phyloP scores from a whole-genome alignment of 257 asterid species.

The Penstemon barbatus region DNA sequence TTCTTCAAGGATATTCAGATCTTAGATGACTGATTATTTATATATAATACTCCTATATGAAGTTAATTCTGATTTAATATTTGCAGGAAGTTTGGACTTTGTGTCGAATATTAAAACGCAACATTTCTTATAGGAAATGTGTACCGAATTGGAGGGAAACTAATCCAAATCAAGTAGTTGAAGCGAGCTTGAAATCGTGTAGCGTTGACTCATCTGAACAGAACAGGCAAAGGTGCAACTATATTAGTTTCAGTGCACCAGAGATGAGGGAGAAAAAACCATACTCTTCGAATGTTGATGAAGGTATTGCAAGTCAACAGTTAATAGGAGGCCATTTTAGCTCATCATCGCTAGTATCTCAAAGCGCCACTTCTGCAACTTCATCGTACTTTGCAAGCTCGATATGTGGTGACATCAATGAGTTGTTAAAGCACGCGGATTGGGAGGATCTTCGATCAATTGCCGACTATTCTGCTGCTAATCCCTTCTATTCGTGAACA shows the following conservation, averaged over 20 bases:
- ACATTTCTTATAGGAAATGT: too few relatives aligned
- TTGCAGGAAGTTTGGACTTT: slow-evolving; percentile 39
- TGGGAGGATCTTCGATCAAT: slow-evolving; percentile 35
- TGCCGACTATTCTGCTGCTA: not conserved
- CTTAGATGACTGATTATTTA: not conserved
- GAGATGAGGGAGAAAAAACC: not conserved
- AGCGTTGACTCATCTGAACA: slow-evolving; percentile 6
- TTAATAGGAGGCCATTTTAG: slow-evolving; percentile 3
- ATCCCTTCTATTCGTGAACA: slow-evolving; percentile 25
- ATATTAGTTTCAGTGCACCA: slow-evolving; percentile 19
- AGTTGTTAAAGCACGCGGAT: slow-evolving; percentile 20
- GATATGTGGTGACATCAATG: not conserved
- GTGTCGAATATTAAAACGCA: slow-evolving; percentile 29
- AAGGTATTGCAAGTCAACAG: not conserved
- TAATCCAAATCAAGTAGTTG: too few relatives aligned
- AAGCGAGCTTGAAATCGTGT: too few relatives aligned
- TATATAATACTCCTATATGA: not conserved
- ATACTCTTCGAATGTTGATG: not conserved
- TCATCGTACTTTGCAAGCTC: slow-evolving; percentile 12
- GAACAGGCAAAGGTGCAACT: slow-evolving; percentile 8
- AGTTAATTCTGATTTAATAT: not conserved
- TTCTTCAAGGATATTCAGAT: not conserved
- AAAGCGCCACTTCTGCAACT: slow-evolving; percentile 5
- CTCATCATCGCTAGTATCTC: slow-evolving; percentile 15
- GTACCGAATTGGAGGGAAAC: too few relatives aligned